These are phyloP conservation scores for Amanita fuliginea DNA, from an alignment of 768 basidiomycete species.

Conservation along the genomic window DNA sequence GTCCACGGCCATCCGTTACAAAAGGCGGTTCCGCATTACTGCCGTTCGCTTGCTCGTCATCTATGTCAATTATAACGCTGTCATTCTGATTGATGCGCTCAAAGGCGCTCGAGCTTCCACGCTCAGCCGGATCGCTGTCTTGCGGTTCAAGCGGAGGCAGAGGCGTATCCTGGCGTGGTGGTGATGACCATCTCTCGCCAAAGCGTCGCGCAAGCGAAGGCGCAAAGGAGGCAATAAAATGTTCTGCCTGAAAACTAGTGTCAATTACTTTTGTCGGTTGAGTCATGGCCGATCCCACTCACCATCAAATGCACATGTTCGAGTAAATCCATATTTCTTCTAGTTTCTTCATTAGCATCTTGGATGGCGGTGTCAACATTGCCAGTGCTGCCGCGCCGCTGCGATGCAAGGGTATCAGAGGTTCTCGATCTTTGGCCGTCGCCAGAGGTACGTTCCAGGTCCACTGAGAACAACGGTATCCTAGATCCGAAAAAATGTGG, in stretches of 20 bases:
- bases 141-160: neutral
- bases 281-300: neutral
- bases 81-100: neutral
- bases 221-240: slow-evolving; percentile 1
- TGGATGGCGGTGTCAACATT: neutral
- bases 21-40: slow-evolving; percentile 34
- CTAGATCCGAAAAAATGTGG: neutral
- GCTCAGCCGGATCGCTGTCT: neutral
- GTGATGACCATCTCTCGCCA: neutral
- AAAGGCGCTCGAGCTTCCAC: neutral
- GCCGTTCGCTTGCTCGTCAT: neutral
- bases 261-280: neutral
- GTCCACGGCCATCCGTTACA: slow-evolving; percentile 53
- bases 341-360: neutral
- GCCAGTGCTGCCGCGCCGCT: neutral
- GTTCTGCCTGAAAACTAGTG: neutral
- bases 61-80: neutral
- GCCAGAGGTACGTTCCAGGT: neutral
- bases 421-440: neutral
- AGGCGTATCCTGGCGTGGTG: neutral
- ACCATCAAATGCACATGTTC: slow-evolving; percentile 2
- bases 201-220: neutral
- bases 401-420: neutral
- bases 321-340: neutral
- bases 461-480: neutral